Evolutionary conservation across 495 filamentous ascomycete genomes (phyloP).

Genomic region (Neurospora discreta): DNA sequence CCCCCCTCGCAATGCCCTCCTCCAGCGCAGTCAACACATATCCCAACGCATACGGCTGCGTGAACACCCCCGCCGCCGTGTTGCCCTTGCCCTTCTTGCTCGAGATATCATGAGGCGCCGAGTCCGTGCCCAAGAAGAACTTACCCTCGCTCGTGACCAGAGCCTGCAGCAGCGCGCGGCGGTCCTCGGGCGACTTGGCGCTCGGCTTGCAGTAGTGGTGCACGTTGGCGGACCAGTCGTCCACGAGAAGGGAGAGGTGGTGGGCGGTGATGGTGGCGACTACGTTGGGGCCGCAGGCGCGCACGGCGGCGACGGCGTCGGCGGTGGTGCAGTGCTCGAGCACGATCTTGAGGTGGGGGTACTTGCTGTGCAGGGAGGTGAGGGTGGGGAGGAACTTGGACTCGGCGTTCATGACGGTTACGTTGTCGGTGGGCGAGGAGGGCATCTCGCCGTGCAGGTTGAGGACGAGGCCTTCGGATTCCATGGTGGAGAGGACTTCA

Average conservation of each 20-base stretch:
- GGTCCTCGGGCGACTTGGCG: conserved; percentile 61
- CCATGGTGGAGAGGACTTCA: conserved; percentile 72
- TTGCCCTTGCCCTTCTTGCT: conserved; percentile 59
- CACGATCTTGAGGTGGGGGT: conserved; percentile 73
- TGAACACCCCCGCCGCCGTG: conserved; percentile 80
- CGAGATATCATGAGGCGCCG: conserved; percentile 51
- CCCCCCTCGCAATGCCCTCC: conserved; percentile 53
- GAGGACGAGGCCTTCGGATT: conserved; percentile 40
- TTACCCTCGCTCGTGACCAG: conserved; percentile 56
- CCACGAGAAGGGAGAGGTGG: conserved; percentile 61
- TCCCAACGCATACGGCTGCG: conserved; percentile 74
- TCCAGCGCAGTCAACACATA: conserved; percentile 60
- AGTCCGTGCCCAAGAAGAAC: conserved; percentile 57
- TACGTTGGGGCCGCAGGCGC: conserved; percentile 63
- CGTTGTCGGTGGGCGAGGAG: conserved; percentile 47
- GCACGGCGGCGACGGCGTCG: conserved; percentile 69
- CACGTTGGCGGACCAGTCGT: conserved; percentile 59
- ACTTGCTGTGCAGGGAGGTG: conserved; percentile 54
- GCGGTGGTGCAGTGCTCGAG: conserved; percentile 75
- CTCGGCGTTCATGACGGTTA: conserved; percentile 74
- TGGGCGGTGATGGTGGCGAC: conserved; percentile 64
- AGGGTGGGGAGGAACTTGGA: conserved; percentile 70
- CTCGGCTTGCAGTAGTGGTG: conserved; percentile 85
- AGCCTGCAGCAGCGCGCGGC: conserved; percentile 62
- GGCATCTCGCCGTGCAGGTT: conserved; percentile 52